These are phyloP conservation scores for Globisporangium splendens DNA, from an alignment of 352 stramenopile genomes.

Conservation along the genomic window DNA sequence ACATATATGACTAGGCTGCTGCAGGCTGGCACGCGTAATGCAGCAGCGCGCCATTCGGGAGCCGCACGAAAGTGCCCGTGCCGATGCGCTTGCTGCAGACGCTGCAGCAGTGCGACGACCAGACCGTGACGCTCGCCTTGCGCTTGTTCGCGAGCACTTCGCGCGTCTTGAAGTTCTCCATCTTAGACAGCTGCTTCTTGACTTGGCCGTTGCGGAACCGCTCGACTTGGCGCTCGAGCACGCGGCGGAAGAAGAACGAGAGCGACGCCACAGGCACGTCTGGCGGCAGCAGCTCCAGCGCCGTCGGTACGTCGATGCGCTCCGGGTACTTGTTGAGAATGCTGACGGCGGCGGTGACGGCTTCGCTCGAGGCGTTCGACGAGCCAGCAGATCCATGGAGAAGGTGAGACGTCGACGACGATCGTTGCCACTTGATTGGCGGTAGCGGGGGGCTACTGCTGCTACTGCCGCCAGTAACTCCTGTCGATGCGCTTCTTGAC, in stretches of 20 bases:
- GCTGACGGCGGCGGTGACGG: slow-evolving; percentile 62
- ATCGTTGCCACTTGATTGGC: slow-evolving; percentile 28
- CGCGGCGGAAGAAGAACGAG: slow-evolving; percentile 61
- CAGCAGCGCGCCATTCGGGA: slow-evolving; percentile 51
- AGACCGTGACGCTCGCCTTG: slow-evolving; percentile 70
- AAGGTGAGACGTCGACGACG: slow-evolving; percentile 2
- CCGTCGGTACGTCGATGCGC: slow-evolving; percentile 76
- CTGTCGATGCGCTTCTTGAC: neutral
- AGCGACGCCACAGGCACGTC: slow-evolving; percentile 51
- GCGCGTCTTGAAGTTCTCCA: slow-evolving; percentile 83
- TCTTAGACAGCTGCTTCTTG: slow-evolving; percentile 85
- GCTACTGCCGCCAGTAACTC: too few species aligned
- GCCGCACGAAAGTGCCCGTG: slow-evolving; percentile 64
- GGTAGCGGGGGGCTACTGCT: slow-evolving; percentile 3
- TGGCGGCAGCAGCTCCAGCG: slow-evolving; percentile 63
- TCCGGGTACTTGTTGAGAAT: slow-evolving; percentile 83
- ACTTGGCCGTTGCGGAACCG: slow-evolving; percentile 78
- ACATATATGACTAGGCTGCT: neutral
- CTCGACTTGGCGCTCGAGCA: slow-evolving; percentile 74
- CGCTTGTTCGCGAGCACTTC: slow-evolving; percentile 59
- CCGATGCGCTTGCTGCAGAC: slow-evolving; percentile 69
- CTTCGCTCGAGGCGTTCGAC: slow-evolving; percentile 38
- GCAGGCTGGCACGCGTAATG: slow-evolving; percentile 76
- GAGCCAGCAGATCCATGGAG: too few species aligned
- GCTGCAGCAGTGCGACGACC: slow-evolving; percentile 70